These are phyloP conservation scores for Pyrenochaeta sp. DNA, from an alignment of 2,329 filamentous ascomycete genomes.

Conservation along the genomic window DNA sequence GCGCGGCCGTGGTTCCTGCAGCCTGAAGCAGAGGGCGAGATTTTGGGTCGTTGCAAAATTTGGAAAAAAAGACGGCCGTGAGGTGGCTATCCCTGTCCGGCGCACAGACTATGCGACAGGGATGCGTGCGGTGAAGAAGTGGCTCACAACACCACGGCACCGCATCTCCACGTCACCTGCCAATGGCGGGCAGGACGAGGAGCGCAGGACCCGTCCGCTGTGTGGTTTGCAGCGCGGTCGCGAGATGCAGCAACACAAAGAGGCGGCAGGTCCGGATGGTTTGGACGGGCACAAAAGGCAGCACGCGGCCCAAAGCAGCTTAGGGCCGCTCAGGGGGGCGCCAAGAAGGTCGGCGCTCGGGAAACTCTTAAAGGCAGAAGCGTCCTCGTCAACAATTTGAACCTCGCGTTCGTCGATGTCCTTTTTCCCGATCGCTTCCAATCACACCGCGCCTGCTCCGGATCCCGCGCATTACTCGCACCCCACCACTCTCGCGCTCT, in stretches of 20 bases:
- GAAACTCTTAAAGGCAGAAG: conserved; percentile 19
- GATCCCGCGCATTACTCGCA: conserved; percentile 37
- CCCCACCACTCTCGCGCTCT: conserved; percentile 20
- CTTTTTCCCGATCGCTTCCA: conserved; percentile 45
- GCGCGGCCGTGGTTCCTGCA: conserved; percentile 20
- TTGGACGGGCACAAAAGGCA: conserved; percentile 1
- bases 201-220: not conserved
- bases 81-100: conserved; percentile 13
- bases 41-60: conserved; percentile 27
- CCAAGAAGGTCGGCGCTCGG: conserved; percentile 29
- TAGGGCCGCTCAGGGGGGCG: conserved; percentile 38
- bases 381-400: conserved; percentile 17
- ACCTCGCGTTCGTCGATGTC: conserved; percentile 26
- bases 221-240: conserved; percentile 8
- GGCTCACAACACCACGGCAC: conserved; percentile 7
- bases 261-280: not conserved
- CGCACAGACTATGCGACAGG: conserved; percentile 17
- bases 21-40: conserved; percentile 34
- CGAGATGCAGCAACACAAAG: conserved; percentile 4
- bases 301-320: conserved; percentile 20
- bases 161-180: not conserved
- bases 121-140: conserved; percentile 12
- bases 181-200: not conserved
- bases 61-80: conserved; percentile 19
- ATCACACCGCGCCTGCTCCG: conserved; percentile 44